Evolutionary conservation across 257 asterid genomes (phyloP).

Genomic region (Salvia splendens): DNA sequence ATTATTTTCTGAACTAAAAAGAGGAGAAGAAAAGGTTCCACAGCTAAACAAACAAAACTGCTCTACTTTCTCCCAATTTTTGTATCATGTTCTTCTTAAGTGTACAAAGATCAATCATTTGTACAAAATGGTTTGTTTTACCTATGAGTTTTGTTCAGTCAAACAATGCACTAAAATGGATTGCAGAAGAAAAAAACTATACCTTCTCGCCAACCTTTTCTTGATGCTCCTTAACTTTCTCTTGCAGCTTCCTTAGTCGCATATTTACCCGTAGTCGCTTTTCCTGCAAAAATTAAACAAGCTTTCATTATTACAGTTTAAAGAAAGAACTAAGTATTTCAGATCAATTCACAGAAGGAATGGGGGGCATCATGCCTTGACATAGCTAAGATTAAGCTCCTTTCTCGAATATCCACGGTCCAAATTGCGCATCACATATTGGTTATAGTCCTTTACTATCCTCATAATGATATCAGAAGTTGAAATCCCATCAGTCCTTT

Average conservation of each 20-base stretch:
- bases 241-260: conserved; percentile 70
- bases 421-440: conserved; percentile 74
- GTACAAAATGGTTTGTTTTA: background rate
- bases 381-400: conserved; percentile 74
- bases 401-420: conserved; percentile 78
- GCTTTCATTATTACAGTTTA: background rate
- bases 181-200: conserved; percentile 10
- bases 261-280: conserved; percentile 67
- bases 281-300: conserved; percentile 49
- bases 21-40: background rate
- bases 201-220: conserved; percentile 84
- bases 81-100: background rate
- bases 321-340: background rate
- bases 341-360: conserved; percentile 18
- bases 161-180: conserved; percentile 2
- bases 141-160: conserved; percentile 8
- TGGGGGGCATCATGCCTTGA: conserved; percentile 51
- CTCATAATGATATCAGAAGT: conserved; percentile 79
- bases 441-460: conserved; percentile 76
- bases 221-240: conserved; percentile 76
- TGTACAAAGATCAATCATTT: background rate
- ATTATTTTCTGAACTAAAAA: background rate
- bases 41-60: background rate
- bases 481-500: conserved; percentile 73
- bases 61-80: conserved; percentile 9